phyloP scores from a whole-genome alignment of 2,329 filamentous ascomycete genomes.

The Alternaria hordeiaustralica region DNA sequence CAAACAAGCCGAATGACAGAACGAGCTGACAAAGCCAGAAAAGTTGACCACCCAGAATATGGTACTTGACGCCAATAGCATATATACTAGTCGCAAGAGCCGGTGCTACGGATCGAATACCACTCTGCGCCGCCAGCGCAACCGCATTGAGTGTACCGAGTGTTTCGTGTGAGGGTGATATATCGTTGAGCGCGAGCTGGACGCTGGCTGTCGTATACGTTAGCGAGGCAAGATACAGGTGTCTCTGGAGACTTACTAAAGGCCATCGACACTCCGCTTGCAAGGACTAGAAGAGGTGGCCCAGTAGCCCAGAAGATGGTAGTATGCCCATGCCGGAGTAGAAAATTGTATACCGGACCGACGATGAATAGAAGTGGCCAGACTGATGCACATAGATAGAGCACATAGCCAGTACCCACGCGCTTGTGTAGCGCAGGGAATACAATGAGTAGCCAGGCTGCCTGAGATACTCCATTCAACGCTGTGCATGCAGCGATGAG shows the following conservation, averaged over 20 bases:
- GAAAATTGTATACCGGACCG: conserved; percentile 62
- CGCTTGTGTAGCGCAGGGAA: conserved; percentile 73
- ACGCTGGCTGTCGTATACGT: conserved; percentile 56
- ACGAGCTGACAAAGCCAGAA: conserved; percentile 66
- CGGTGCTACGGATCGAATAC: conserved; percentile 69
- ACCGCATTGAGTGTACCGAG: conserved; percentile 76
- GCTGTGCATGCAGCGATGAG: conserved; percentile 73
- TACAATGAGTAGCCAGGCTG: conserved; percentile 71
- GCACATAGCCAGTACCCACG: conserved; percentile 69
- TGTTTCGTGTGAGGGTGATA: conserved; percentile 67
- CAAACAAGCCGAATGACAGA: conserved; percentile 26
- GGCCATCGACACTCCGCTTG: conserved; percentile 9
- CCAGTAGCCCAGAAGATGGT: conserved; percentile 65
- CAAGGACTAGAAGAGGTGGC: conserved; percentile 18
- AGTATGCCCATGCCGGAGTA: conserved; percentile 58
- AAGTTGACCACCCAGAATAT: conserved; percentile 69
- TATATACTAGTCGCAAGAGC: conserved; percentile 71
- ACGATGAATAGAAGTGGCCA: conserved; percentile 71
- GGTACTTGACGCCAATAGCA: conserved; percentile 68
- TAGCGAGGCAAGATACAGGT: neutral
- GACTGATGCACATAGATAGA: conserved; percentile 62
- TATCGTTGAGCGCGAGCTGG: conserved; percentile 77
- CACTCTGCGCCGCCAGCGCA: conserved; percentile 67
- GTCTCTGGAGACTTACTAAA: conserved; percentile 56
- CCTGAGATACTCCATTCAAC: conserved; percentile 69